Evolutionary conservation across 495 filamentous ascomycete species (phyloP).

Genomic region (Hyaloscypha hepaticicola): DNA sequence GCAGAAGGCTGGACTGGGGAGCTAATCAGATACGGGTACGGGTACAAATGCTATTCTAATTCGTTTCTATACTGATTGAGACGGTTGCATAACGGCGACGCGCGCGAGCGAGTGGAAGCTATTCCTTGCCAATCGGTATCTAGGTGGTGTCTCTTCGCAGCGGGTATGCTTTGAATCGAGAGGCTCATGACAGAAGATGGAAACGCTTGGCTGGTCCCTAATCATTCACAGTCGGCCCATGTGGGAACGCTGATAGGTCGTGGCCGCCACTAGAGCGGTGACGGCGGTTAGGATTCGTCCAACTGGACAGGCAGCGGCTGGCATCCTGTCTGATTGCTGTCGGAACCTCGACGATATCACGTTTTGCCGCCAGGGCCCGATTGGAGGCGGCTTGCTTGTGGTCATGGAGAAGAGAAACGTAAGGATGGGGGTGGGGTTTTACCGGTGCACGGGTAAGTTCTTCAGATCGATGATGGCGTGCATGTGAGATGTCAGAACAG

Average conservation of each 20-base stretch:
- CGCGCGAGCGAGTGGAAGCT: slow-evolving; percentile 1
- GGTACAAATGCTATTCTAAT: slow-evolving; percentile 1
- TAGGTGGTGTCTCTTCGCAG: slow-evolving; percentile 17
- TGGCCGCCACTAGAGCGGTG: slow-evolving; percentile 2
- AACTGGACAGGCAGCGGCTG: not conserved
- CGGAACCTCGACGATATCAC: not conserved
- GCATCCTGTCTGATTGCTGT: not conserved
- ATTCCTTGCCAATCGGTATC: slow-evolving; percentile 12
- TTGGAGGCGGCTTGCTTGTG: not conserved
- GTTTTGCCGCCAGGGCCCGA: not conserved
- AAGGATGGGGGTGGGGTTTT: not conserved
- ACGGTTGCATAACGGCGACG: slow-evolving; percentile 10
- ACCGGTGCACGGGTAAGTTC: not conserved
- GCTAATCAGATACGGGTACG: not conserved
- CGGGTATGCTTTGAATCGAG: slow-evolving; percentile 18
- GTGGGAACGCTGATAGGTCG: slow-evolving; percentile 9
- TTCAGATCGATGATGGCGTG: not conserved
- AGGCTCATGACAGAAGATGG: slow-evolving; percentile 16
- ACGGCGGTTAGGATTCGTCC: not conserved
- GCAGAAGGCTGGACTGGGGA: slow-evolving; percentile 7
- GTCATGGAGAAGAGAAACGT: no score
- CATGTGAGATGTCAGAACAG: no score
- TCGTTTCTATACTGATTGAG: slow-evolving; percentile 2
- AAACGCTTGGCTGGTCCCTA: slow-evolving; percentile 8
- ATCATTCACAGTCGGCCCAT: not conserved